phyloP scores from a whole-genome alignment of 176 grass and related monocot species.

The Miscanthus lutarioriparius region DNA sequence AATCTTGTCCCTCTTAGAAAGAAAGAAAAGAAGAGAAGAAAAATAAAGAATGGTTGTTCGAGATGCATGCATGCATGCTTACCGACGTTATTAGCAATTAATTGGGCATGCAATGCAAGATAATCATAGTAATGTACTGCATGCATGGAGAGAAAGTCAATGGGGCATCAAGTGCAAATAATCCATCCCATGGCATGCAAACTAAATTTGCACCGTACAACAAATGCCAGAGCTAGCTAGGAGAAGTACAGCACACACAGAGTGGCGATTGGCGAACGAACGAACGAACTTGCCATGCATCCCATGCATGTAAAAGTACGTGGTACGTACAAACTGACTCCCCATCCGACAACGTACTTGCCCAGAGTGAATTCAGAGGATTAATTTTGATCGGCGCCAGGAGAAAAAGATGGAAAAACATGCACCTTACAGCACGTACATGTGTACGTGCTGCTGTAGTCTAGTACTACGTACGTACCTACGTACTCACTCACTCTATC shows the following conservation, averaged over 20 bases:
- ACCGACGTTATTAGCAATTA: background rate
- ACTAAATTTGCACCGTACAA: background rate
- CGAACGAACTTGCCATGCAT: background rate
- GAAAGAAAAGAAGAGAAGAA: background rate
- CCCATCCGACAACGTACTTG: constrained; percentile 37
- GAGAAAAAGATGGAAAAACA: background rate
- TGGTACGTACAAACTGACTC: background rate
- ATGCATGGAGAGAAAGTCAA: constrained; percentile 30
- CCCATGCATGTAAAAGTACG: background rate
- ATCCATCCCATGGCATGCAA: background rate
- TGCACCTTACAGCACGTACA: constrained; percentile 1
- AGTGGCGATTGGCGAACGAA: background rate
- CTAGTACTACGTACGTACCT: background rate
- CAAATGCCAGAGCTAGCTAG: constrained; percentile 5
- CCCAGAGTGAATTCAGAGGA: background rate
- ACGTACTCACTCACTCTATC: background rate
- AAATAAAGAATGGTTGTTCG: background rate
- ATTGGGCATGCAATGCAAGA: background rate
- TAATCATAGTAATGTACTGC: background rate
- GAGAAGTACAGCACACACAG: background rate
- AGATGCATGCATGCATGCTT: constrained; percentile 5
- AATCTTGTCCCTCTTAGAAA: background rate
- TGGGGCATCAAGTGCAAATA: constrained; percentile 33
- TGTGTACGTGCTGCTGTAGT: background rate
- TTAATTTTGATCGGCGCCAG: constrained; percentile 11